Evolutionary conservation across 1,284 basidiomycete species (phyloP).

Genomic region (Sutorius eximius): DNA sequence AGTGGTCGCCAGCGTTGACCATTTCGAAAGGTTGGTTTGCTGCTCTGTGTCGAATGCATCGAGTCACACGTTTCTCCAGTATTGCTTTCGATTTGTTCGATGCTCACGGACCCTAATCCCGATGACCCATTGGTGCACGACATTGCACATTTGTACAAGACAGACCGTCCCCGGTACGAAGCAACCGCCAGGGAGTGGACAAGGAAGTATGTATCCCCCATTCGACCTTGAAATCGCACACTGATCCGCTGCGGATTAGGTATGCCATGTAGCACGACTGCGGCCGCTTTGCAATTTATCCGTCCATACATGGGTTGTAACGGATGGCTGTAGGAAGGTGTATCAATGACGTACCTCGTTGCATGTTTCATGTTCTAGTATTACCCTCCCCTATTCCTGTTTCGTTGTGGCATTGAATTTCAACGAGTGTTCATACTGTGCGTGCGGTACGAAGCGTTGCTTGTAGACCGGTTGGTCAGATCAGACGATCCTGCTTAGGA

Average conservation of each 20-base stretch:
- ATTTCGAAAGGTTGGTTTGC: constrained; percentile 87
- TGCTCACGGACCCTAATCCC: constrained; percentile 96
- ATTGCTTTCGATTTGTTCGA: constrained; percentile 92
- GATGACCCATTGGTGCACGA: constrained; percentile 85
- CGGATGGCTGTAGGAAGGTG: constrained; percentile 33
- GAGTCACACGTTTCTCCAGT: constrained; percentile 49
- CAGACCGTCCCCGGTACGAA: constrained; percentile 90
- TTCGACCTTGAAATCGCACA: background rate
- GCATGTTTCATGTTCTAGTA: constrained; percentile 37
- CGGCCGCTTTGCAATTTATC: constrained; percentile 21
- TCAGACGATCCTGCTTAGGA: too few species aligned
- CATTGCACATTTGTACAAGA: constrained; percentile 93
- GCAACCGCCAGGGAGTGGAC: constrained; percentile 97
- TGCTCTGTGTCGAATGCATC: too few species aligned
- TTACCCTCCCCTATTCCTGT: constrained; percentile 23
- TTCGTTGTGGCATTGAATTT: constrained; percentile 20
- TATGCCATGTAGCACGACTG: constrained; percentile 55
- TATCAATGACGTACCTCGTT: constrained; percentile 35
- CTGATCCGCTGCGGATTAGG: constrained; percentile 35
- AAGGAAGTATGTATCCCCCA: constrained; percentile 73
- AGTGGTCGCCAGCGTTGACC: constrained; percentile 97
- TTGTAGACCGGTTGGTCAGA: too few species aligned
- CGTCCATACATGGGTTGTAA: constrained; percentile 30
- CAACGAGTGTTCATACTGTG: constrained; percentile 15
- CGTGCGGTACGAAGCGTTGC: too few species aligned